Conservation (phyloP, 1,284 basidiomycete genomes). For the Takashimella tepidaria region DNA sequence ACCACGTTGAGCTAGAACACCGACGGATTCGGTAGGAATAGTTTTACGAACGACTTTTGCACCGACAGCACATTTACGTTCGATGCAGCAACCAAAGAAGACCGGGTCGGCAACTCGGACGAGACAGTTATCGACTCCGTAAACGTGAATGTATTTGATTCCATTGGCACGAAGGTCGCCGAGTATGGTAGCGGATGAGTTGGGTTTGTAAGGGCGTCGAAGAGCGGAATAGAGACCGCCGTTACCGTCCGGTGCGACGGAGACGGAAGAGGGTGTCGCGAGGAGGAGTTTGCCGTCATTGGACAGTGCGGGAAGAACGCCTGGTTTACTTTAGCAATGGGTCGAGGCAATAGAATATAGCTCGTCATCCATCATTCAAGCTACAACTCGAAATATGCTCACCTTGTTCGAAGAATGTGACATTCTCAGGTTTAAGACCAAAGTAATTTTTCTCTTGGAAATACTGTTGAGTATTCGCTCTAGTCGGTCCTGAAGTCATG, state of each 20-base stretch:
- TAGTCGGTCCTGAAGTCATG: slow-evolving; percentile 97
- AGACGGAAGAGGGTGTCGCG: slow-evolving; percentile 68
- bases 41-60: slow-evolving; percentile 95
- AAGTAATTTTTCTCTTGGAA: slow-evolving; percentile 77
- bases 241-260: slow-evolving; percentile 95
- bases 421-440: slow-evolving; percentile 71
- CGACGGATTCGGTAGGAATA: slow-evolving; percentile 82
- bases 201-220: slow-evolving; percentile 64
- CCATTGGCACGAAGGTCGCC: slow-evolving; percentile 73
- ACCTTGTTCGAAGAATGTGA: slow-evolving; percentile 98
- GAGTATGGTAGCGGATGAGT: slow-evolving; percentile 63
- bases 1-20: slow-evolving; percentile 81
- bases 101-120: slow-evolving; percentile 95
- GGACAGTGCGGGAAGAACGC: slow-evolving; percentile 89
- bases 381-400: slow-evolving; percentile 26
- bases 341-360: neutral
- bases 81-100: slow-evolving; percentile 90
- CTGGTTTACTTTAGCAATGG: slow-evolving; percentile 50
- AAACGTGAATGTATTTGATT: slow-evolving; percentile 86
- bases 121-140: slow-evolving; percentile 98
- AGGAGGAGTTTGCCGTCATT: slow-evolving; percentile 92
- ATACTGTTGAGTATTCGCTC: slow-evolving; percentile 77
- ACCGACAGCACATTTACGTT: slow-evolving; percentile 78
- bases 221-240: slow-evolving; percentile 95
- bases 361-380: neutral